Evolutionary conservation across 2,329 filamentous ascomycete genomes (phyloP).

Genomic region (Venturia effusa): DNA sequence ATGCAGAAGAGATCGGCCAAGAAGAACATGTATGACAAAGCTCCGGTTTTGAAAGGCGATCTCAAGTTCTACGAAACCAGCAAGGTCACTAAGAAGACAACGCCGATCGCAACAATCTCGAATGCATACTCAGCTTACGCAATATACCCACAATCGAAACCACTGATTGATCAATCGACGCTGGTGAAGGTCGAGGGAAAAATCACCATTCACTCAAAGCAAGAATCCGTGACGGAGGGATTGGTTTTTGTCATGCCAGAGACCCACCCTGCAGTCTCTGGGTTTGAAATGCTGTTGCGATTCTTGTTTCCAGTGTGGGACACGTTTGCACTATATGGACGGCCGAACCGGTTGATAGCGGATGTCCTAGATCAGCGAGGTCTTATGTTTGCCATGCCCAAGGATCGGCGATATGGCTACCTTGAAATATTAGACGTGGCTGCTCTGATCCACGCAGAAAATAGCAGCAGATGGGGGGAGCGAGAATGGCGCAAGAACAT

Average conservation of each 20-base stretch:
- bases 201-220: constrained; percentile 74
- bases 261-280: constrained; percentile 77
- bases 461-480: constrained; percentile 70
- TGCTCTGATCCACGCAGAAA: constrained; percentile 64
- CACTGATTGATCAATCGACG: constrained; percentile 87
- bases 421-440: constrained; percentile 81
- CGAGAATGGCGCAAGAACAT: constrained; percentile 80
- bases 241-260: constrained; percentile 99
- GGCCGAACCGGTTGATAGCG: constrained; percentile 74
- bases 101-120: constrained; percentile 82
- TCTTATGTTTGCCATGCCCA: constrained; percentile 97
- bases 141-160: constrained; percentile 90
- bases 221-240: constrained; percentile 71
- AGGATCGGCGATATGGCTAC: constrained; percentile 78
- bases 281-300: constrained; percentile 89
- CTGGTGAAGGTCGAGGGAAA: constrained; percentile 87
- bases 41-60: constrained; percentile 65
- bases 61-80: constrained; percentile 90
- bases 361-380: constrained; percentile 79
- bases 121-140: constrained; percentile 89
- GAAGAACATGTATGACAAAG: constrained; percentile 68
- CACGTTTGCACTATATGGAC: constrained; percentile 81
- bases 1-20: constrained; percentile 74
- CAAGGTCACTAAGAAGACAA: constrained; percentile 84
- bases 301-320: constrained; percentile 93